These are phyloP conservation scores for Pseudoneurospora amorphoporcata DNA, from an alignment of 495 filamentous ascomycete genomes.

Conservation along the genomic window DNA sequence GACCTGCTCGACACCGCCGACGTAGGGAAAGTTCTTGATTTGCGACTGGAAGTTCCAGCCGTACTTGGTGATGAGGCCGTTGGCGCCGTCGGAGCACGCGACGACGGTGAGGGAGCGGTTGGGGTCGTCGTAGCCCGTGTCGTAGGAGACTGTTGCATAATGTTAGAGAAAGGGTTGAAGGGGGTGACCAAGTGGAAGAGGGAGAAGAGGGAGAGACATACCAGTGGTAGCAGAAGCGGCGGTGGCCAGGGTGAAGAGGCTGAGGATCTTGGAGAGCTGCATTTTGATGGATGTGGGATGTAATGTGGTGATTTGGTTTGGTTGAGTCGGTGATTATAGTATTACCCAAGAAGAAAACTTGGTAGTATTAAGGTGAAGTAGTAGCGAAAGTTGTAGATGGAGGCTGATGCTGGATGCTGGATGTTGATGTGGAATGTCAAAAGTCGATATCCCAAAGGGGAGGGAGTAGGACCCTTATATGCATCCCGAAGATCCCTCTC, in stretches of 20 bases:
- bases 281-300: constrained; percentile 26
- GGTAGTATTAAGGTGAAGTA: not conserved
- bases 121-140: constrained; percentile 46
- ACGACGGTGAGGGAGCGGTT: constrained; percentile 34
- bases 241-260: constrained; percentile 26
- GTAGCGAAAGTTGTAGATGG: not conserved
- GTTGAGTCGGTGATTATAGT: not conserved
- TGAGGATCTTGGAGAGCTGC: constrained; percentile 38
- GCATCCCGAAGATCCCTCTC: not conserved
- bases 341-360: not conserved
- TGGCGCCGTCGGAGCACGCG: constrained; percentile 48
- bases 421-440: not conserved
- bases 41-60: constrained; percentile 35
- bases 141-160: constrained; percentile 38
- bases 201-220: constrained; percentile 4
- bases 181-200: not conserved
- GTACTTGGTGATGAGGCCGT: constrained; percentile 47
- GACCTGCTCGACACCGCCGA: constrained; percentile 54
- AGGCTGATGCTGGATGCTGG: not conserved
- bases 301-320: not conserved
- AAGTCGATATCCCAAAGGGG: not conserved
- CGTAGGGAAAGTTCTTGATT: constrained; percentile 45
- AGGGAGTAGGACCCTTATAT: not conserved
- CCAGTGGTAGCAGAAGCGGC: constrained; percentile 26
- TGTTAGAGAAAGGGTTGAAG: not conserved